A percentile compares a stretch with the other conserved stretches of the same genome.
phyloP scores from a whole-genome alignment of 352 stramenopile genomes.

The Phytophthora sojae region DNA sequence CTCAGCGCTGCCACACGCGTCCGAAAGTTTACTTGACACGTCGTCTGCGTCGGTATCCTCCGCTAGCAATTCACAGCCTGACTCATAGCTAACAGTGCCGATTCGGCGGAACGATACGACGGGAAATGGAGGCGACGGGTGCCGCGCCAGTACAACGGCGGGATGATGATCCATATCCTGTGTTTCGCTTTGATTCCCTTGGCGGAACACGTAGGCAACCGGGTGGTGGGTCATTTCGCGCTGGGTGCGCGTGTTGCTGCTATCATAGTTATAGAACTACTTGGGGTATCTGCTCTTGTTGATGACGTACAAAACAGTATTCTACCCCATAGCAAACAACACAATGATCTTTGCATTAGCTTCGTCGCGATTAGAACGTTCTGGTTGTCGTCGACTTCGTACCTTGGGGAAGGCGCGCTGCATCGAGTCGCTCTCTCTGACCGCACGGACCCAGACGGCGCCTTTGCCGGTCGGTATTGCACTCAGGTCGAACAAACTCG shows the following conservation, averaged over 20 bases:
- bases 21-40: too few relatives aligned
- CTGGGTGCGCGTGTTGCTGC: slow-evolving; percentile 39
- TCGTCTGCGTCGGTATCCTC: background rate
- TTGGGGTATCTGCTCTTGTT: slow-evolving; percentile 39
- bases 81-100: background rate
- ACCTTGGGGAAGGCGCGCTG: slow-evolving; percentile 28
- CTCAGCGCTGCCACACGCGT: too few relatives aligned
- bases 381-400: background rate
- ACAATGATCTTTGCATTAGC: too few relatives aligned
- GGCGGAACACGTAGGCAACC: slow-evolving; percentile 33
- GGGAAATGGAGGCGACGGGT: slow-evolving; percentile 30
- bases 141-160: slow-evolving; percentile 21
- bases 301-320: slow-evolving; percentile 38
- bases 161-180: background rate
- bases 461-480: background rate
- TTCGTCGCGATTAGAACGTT: too few relatives aligned
- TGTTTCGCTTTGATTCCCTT: background rate
- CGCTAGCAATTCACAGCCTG: background rate
- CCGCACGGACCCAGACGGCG: slow-evolving; percentile 24
- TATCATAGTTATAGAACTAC: slow-evolving; percentile 51
- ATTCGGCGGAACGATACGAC: slow-evolving; percentile 37
- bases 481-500: background rate
- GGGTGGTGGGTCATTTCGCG: slow-evolving; percentile 46
- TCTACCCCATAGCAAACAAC: slow-evolving; percentile 24
- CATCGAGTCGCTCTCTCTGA: slow-evolving; percentile 29